These are phyloP conservation scores for Echinosophora koreensis DNA, from an alignment of 306 rosid species.

Conservation along the genomic window DNA sequence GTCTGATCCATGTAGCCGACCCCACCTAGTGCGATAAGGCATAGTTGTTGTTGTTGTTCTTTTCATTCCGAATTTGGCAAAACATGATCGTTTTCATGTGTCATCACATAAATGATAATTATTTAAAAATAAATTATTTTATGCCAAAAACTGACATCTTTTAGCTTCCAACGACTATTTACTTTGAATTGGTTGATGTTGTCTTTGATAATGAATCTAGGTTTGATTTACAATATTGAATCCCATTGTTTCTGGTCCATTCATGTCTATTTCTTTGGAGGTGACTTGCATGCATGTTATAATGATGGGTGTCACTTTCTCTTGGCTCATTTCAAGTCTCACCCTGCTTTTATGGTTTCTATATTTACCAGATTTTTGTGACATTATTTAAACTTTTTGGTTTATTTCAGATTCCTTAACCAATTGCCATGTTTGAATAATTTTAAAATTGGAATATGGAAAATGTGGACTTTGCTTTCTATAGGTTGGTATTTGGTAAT, in stretches of 20 bases:
- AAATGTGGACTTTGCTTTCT: slow-evolving; percentile 41
- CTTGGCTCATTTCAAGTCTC: slow-evolving; percentile 25
- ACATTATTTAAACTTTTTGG: slow-evolving; percentile 28
- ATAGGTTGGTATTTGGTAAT: slow-evolving; percentile 38
- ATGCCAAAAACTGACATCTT: slow-evolving; percentile 10
- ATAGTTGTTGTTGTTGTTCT: too few species aligned
- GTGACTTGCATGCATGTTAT: slow-evolving; percentile 13
- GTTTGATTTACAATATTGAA: slow-evolving; percentile 39
- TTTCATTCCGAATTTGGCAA: slow-evolving; percentile 27
- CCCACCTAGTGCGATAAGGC: too few species aligned
- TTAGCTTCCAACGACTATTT: neutral
- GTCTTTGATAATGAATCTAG: slow-evolving; percentile 32
- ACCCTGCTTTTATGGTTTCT: slow-evolving; percentile 36
- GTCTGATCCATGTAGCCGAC: too few species aligned
- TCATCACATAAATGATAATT: slow-evolving; percentile 19
- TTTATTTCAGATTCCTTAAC: slow-evolving; percentile 32
- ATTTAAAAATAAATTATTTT: neutral
- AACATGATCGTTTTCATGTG: slow-evolving; percentile 32
- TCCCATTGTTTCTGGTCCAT: slow-evolving; percentile 10
- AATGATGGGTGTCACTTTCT: slow-evolving; percentile 28
- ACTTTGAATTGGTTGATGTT: neutral
- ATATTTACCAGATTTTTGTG: slow-evolving; percentile 19
- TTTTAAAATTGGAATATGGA: slow-evolving; percentile 33
- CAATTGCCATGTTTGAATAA: slow-evolving; percentile 41
- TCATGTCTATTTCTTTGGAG: slow-evolving; percentile 32